Percentiles rank a stretch among this genome's conserved stretches.
These are phyloP conservation scores for Tubosaeta sp. DNA, from an alignment of 768 basidiomycete species.

Conservation along the genomic window DNA sequence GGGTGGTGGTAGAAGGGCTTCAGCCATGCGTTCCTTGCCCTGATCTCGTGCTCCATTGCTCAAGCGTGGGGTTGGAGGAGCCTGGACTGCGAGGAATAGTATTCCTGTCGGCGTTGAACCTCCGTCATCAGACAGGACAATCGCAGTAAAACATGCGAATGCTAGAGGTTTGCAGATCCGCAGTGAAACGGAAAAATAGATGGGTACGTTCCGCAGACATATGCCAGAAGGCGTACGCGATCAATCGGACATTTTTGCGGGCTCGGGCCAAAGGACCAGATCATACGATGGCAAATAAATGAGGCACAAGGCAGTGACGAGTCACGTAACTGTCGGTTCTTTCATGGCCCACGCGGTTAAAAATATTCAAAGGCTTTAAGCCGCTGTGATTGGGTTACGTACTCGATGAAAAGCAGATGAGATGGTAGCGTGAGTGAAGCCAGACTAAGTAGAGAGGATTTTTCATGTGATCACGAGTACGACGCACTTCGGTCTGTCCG, in stretches of 20 bases:
- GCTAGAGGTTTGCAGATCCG: background rate
- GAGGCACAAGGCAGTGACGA: background rate
- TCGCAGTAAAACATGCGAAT: background rate
- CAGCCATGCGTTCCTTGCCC: background rate
- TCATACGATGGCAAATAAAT: background rate
- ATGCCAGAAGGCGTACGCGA: background rate
- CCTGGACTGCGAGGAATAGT: background rate
- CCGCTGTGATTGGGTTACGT: background rate
- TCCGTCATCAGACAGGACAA: background rate
- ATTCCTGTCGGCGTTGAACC: background rate
- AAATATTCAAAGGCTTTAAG: background rate
- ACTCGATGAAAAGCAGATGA: background rate
- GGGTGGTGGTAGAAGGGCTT: background rate
- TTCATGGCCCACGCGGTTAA: background rate
- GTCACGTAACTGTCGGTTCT: background rate
- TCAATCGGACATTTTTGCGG: background rate
- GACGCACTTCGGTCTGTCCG: no score
- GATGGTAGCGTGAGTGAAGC: background rate
- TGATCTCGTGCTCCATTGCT: background rate
- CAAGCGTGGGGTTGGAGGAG: background rate
- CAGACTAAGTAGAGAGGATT: background rate
- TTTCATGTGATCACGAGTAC: no score
- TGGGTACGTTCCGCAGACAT: background rate
- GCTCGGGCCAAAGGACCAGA: background rate
- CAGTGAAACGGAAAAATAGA: background rate